Conservation (phyloP, 2,329 filamentous ascomycete genomes). For the Venturia carpophila region DNA sequence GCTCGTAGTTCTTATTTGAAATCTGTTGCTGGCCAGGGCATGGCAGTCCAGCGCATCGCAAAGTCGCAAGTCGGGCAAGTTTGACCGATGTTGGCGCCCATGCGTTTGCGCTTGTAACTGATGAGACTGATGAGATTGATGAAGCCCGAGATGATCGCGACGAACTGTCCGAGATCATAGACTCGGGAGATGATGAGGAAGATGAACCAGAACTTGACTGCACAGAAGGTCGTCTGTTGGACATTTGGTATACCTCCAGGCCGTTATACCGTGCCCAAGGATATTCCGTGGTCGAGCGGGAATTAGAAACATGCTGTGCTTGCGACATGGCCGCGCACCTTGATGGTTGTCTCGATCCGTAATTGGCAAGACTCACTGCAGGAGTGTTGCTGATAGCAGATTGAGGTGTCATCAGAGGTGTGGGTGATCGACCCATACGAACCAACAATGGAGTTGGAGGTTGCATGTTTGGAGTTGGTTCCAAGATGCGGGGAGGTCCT, state of each 20-base stretch:
- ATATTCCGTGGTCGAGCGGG: slow-evolving; percentile 36
- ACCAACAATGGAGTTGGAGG: slow-evolving; percentile 47
- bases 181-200: slow-evolving; percentile 54
- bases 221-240: slow-evolving; percentile 40
- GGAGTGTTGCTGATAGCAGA: slow-evolving; percentile 48
- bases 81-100: slow-evolving; percentile 45
- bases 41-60: slow-evolving; percentile 22
- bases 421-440: slow-evolving; percentile 50
- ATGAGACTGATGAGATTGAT: slow-evolving; percentile 47
- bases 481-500: slow-evolving; percentile 41
- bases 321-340: slow-evolving; percentile 53
- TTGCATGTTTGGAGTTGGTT: slow-evolving; percentile 43
- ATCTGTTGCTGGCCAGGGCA: slow-evolving; percentile 11
- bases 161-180: slow-evolving; percentile 54
- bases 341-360: slow-evolving; percentile 45
- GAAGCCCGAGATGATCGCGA: slow-evolving; percentile 48
- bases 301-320: slow-evolving; percentile 46
- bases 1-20: slow-evolving; percentile 5
- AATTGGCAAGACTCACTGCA: slow-evolving; percentile 50
- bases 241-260: slow-evolving; percentile 40
- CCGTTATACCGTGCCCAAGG: slow-evolving; percentile 24
- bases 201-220: slow-evolving; percentile 46
- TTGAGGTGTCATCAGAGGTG: slow-evolving; percentile 55
- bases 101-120: slow-evolving; percentile 33
- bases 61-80: slow-evolving; percentile 46